phyloP scores from a whole-genome alignment of 2,329 filamentous ascomycete genomes.

The Leptodontidium sp. region DNA sequence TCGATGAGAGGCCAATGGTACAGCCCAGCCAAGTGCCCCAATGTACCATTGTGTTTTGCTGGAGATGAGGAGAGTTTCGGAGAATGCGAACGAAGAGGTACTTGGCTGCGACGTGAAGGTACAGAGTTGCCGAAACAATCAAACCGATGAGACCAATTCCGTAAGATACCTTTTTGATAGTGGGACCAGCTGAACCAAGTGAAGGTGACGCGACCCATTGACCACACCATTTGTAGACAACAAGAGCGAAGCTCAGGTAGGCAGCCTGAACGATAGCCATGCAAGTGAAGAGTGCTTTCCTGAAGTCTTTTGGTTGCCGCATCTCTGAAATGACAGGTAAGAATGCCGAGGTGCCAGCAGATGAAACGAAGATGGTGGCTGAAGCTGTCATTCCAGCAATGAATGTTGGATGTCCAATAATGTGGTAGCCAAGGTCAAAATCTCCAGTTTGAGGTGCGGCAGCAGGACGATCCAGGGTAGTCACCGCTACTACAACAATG shows the following conservation, averaged over 20 bases:
- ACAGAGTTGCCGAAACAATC: slow-evolving; percentile 53
- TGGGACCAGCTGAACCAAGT: slow-evolving; percentile 65
- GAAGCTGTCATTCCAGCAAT: slow-evolving; percentile 65
- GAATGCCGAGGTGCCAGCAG: slow-evolving; percentile 66
- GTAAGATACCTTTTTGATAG: slow-evolving; percentile 68
- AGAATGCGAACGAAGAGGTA: slow-evolving; percentile 64
- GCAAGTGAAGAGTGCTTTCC: slow-evolving; percentile 65
- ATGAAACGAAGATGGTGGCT: slow-evolving; percentile 66
- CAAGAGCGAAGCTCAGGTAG: slow-evolving; percentile 64
- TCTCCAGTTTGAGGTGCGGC: slow-evolving; percentile 65
- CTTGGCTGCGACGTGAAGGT: slow-evolving; percentile 60
- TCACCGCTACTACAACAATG: slow-evolving; percentile 62
- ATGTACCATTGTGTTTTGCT: slow-evolving; percentile 59
- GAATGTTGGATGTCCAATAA: slow-evolving; percentile 64
- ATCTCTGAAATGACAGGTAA: slow-evolving; percentile 73
- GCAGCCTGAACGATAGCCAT: slow-evolving; percentile 64
- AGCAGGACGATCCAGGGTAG: slow-evolving; percentile 63
- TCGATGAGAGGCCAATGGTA: slow-evolving; percentile 51
- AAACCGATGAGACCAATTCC: slow-evolving; percentile 65
- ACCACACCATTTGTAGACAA: slow-evolving; percentile 52
- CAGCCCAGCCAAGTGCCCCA: slow-evolving; percentile 60
- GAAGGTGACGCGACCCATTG: slow-evolving; percentile 69
- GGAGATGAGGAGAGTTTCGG: slow-evolving; percentile 58
- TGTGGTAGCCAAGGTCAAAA: slow-evolving; percentile 66
- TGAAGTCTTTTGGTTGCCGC: slow-evolving; percentile 64